phyloP scores from a whole-genome alignment of 257 asterid species.

The Forsythia suspensa region DNA sequence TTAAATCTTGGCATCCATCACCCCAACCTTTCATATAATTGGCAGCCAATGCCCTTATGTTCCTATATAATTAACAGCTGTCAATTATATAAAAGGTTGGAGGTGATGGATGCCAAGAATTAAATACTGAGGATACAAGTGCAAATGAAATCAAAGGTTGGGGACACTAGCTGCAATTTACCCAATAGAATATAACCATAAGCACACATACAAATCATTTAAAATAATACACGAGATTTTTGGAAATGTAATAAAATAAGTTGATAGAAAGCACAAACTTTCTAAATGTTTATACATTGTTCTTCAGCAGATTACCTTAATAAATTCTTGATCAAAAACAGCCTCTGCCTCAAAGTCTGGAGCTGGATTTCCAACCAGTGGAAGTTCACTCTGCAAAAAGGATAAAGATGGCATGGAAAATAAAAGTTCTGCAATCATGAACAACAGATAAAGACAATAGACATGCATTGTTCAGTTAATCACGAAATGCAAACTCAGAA shows the following conservation, averaged over 20 bases:
- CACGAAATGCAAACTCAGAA: neutral
- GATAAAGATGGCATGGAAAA: neutral
- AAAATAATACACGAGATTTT: neutral
- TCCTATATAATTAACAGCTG: no score
- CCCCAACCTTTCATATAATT: no score
- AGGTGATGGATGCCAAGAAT: no score
- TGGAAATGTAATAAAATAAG: neutral
- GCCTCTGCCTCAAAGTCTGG: conserved; percentile 99
- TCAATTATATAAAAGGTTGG: no score
- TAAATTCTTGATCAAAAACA: conserved; percentile 91
- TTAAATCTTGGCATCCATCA: no score
- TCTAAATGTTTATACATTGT: neutral
- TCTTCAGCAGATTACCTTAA: conserved; percentile 41
- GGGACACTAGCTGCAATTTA: no score
- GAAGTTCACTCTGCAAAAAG: conserved; percentile 62
- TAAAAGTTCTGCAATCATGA: neutral
- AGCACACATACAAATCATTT: neutral
- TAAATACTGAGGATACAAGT: no score
- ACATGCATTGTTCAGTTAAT: neutral
- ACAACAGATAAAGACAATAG: neutral
- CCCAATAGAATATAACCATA: neutral
- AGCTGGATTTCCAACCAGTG: conserved; percentile 87
- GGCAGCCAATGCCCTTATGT: no score
- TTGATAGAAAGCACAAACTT: neutral
- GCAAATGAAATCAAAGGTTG: no score